Evolutionary conservation across 768 basidiomycete genomes (phyloP), one percentile per base, ranked within the genome.

Genomic region (Punctularia strigosozonata): DNA sequence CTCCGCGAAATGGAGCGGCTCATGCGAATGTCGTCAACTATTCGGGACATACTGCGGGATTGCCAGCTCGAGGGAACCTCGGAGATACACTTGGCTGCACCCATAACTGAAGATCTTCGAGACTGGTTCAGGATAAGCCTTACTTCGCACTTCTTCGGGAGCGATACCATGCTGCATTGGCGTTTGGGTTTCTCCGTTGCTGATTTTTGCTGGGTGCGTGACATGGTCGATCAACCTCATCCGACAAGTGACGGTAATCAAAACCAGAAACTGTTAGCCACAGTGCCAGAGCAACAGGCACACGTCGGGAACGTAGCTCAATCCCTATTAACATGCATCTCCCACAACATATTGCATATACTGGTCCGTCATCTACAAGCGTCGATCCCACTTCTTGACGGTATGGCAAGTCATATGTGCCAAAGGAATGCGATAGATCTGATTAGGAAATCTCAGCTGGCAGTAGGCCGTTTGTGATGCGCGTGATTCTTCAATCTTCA

Each of bases 401-500:
- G 77, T 79, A 43, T 14, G 71, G 57, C 25, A 38, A 31, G 25
- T 39, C 42, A 43, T 31, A 46, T 28, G 31, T 42, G 20, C 13
- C n/a, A 31, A 6, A 14, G 37, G 20, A 42, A 22, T 7, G 25
- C 23, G 10, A 36, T 43, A 32, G 23, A 18, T 25, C 39, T 20
- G 34, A 31, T 14, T 19, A 85, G 82, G 57, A 34, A 56, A 61
- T 25, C 81, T 85, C 49, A 55, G 76, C n/a, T n/a, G n/a, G n/a
- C n/a, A n/a, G n/a, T n/a, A n/a, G n/a, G 34, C 74, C 75, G n/a
- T 84, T 85, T 46, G 69, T 77, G 10, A 55, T 70, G 24, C 69
- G 80, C 18, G 59, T 79, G 42, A 65, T 77, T 15, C 64, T 73
- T 4, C 77, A 81, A 50, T 74, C 76, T 2, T 56, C 68, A 5